Evolutionary conservation across 805 yeast genomes (phyloP), one percentile per base, ranked within the genome.

Genomic region (Candida pseudofarinosa): DNA sequence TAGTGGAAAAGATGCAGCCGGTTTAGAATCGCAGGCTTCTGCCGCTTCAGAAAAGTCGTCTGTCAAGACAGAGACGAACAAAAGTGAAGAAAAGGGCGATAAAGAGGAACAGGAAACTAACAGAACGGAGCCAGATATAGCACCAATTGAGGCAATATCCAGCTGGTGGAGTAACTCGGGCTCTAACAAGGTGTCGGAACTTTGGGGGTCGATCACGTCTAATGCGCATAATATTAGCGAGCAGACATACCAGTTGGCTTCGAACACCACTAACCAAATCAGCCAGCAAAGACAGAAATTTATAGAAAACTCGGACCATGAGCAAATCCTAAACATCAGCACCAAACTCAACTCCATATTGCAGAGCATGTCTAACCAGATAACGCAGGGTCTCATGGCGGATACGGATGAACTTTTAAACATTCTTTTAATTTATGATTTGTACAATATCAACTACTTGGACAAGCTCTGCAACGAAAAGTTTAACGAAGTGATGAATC

Each of bases 81-180:
- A 33, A 16, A 26, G 16, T 13, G 35, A 53, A 40, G 57, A 48
- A 30, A 38, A 39, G 28, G 17, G 17, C 3, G 36, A 26, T 8
- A 38, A 23, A 33, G 40, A 33, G 19, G 40, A 32, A 8, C 45
- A 34, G 17, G 39, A 16, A 20, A 32, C 39, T 4, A 14, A 34
- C 6, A 43, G 33, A 32, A 51, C 50, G 3, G 63, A 56, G 40
- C 46, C 47, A 20, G 62, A 59, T 10, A 58, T 71, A 46, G 88
- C 83, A 53, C 88, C 90, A 13, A 73, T 84, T 31, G 71, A 81
- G 0, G 74, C 87, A 1, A 63, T 85, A 39, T 72, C 88, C 3
- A 78, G 73, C 32, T 85, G 95, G 93, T 84, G 89, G 88, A 76
- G 79, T 2, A 71, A 71, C 1, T 80, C 80, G 35, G 90, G 90